Evolutionary conservation across 257 asterid genomes (phyloP).

Genomic region (Fraxinus americana): DNA sequence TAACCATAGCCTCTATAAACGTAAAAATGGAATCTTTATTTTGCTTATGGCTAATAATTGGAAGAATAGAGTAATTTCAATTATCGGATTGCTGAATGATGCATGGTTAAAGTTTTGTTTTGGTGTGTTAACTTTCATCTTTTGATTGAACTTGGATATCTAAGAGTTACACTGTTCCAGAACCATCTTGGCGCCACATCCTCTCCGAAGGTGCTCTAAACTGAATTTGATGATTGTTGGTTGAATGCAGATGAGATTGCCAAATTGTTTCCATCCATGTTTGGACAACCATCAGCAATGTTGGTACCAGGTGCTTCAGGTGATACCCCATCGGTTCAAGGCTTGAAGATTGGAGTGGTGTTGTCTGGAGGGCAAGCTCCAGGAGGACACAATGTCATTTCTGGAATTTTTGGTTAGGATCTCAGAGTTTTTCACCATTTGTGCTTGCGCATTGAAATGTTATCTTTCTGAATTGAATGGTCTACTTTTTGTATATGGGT

Average conservation of each 20-base stretch:
- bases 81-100: background rate
- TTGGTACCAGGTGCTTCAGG: conserved; percentile 51
- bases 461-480: conserved; percentile 7
- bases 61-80: background rate
- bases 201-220: background rate
- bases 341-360: conserved; percentile 74
- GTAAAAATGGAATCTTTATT: background rate
- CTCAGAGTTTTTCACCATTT: background rate
- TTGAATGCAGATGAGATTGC: conserved; percentile 63
- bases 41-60: background rate
- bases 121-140: background rate
- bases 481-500: conserved; percentile 14
- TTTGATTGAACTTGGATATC: background rate
- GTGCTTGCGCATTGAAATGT: background rate
- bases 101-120: background rate
- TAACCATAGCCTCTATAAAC: background rate
- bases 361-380: conserved; percentile 85
- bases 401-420: conserved; percentile 65
- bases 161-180: background rate
- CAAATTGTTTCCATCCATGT: conserved; percentile 61
- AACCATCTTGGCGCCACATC: background rate
- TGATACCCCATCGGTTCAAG: conserved; percentile 28
- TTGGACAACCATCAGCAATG: conserved; percentile 65
- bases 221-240: conserved; percentile 17
- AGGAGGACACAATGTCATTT: conserved; percentile 81